phyloP scores from a whole-genome alignment of 2,329 filamentous ascomycete genomes.

The Byssochlamys sp. region DNA sequence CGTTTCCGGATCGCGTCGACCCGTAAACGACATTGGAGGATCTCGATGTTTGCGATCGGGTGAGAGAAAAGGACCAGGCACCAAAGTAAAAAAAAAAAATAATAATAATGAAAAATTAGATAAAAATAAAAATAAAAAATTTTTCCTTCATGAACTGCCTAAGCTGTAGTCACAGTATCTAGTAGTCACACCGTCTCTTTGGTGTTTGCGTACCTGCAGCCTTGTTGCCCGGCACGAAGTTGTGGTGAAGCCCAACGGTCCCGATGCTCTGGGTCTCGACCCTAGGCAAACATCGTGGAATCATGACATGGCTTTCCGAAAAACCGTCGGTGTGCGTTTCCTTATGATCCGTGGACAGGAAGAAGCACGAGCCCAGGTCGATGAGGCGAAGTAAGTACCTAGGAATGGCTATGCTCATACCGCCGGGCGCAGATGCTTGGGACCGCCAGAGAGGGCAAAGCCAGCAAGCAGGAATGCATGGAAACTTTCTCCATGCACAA shows the following conservation, averaged over 20 bases:
- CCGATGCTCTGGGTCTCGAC: neutral
- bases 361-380: neutral
- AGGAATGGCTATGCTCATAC: neutral
- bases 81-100: too few relatives aligned
- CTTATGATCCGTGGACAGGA: neutral
- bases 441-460: neutral
- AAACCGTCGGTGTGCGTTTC: neutral
- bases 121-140: too few relatives aligned
- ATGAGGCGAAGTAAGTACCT: neutral
- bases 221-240: neutral
- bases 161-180: too few relatives aligned
- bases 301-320: neutral
- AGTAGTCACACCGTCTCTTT: neutral
- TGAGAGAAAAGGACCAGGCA: neutral
- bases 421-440: neutral
- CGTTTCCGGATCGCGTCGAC: neutral
- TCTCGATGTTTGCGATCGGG: neutral
- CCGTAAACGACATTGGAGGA: neutral
- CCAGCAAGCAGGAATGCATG: neutral
- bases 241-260: neutral
- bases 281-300: neutral
- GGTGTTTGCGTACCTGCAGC: neutral
- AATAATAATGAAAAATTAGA: too few relatives aligned
- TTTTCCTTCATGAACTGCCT: too few relatives aligned
- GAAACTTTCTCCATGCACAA: neutral